These are phyloP conservation scores for Ensete glaucum DNA, from an alignment of 176 grass and related monocot genomes.

Conservation along the genomic window DNA sequence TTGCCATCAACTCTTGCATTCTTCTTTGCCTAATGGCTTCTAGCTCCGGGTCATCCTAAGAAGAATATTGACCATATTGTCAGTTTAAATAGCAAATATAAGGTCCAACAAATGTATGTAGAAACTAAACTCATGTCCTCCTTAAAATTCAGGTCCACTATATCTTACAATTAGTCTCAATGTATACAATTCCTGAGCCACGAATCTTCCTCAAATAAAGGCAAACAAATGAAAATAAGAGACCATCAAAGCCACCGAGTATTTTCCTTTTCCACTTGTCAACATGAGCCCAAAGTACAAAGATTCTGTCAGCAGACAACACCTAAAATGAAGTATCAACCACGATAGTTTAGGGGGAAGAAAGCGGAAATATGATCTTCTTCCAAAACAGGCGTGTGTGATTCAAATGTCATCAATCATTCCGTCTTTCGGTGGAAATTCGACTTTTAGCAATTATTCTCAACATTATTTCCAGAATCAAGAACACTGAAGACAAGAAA, in stretches of 20 bases:
- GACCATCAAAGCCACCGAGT: background rate
- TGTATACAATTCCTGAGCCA: background rate
- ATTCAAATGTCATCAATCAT: too few relatives aligned
- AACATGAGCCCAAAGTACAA: too few relatives aligned
- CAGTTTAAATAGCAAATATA: too few relatives aligned
- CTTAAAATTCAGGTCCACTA: background rate
- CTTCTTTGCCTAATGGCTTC: slow-evolving; percentile 69
- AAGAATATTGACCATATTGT: background rate
- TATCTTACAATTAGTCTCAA: too few relatives aligned
- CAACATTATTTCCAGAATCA: background rate
- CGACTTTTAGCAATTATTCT: background rate
- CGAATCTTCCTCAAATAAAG: background rate
- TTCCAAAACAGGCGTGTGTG: too few relatives aligned
- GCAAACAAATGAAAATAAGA: background rate
- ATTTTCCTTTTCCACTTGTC: background rate
- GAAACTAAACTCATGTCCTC: background rate
- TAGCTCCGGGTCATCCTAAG: slow-evolving; percentile 65
- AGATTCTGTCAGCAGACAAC: too few relatives aligned
- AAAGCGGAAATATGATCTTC: too few relatives aligned
- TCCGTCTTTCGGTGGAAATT: too few relatives aligned
- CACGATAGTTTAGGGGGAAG: too few relatives aligned
- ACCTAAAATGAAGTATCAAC: too few relatives aligned
- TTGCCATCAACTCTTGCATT: slow-evolving; percentile 80
- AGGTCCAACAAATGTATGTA: background rate
- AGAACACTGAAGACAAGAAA: too few relatives aligned